A percentile compares a stretch with the other conserved stretches of the same genome.
phyloP scores from a whole-genome alignment of 441 rosid species.

The Eutrema salsugineum region DNA sequence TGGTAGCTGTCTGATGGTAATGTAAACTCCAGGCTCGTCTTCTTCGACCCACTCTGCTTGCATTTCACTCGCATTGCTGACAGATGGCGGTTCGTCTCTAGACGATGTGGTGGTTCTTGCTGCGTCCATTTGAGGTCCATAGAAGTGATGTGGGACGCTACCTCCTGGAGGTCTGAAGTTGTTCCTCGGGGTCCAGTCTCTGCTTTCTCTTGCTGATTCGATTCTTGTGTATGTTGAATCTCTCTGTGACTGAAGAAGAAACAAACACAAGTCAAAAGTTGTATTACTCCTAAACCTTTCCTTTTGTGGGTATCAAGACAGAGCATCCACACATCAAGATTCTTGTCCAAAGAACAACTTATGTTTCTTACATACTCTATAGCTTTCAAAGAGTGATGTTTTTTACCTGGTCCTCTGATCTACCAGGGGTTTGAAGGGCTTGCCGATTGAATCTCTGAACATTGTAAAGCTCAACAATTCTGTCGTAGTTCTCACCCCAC shows the following conservation, averaged over 20 bases:
- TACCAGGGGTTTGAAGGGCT: constrained; percentile 86
- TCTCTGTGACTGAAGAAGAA: constrained; percentile 43
- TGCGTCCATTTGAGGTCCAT: constrained; percentile 46
- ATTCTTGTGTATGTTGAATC: constrained; percentile 77
- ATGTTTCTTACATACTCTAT: too few species aligned
- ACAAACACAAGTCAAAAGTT: background rate
- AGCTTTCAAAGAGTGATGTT: background rate
- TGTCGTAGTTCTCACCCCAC: constrained; percentile 99
- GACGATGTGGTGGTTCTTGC: constrained; percentile 82
- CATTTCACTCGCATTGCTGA: constrained; percentile 90
- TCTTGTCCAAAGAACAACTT: background rate
- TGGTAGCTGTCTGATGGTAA: constrained; percentile 85
- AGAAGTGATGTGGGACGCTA: constrained; percentile 38
- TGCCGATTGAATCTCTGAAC: constrained; percentile 98
- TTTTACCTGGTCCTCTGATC: constrained; percentile 89
- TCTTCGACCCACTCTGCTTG: constrained; percentile 94
- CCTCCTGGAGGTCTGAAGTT: constrained; percentile 39
- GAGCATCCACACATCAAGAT: background rate
- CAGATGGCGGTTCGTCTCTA: constrained; percentile 78
- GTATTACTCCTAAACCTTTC: background rate
- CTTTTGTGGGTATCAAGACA: background rate
- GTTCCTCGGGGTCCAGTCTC: constrained; percentile 76
- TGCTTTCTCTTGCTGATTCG: constrained; percentile 65
- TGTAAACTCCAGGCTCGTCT: constrained; percentile 95
- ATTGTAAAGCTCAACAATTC: constrained; percentile 97